These are phyloP conservation scores for Blumeriella jaapii DNA, from an alignment of 2,329 filamentous ascomycete species.

Conservation along the genomic window DNA sequence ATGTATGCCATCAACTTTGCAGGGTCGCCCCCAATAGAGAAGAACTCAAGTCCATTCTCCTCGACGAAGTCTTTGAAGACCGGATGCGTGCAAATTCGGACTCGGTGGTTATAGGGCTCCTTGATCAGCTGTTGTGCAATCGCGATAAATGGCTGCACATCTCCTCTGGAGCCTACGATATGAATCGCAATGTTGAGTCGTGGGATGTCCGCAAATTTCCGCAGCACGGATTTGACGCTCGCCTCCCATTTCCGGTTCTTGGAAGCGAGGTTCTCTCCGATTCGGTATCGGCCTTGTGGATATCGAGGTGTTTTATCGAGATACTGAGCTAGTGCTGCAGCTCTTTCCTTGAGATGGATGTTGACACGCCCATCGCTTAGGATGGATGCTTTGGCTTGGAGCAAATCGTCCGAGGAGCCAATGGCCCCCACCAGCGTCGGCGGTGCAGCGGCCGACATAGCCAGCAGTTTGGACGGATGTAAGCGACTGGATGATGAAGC, in stretches of 20 bases:
- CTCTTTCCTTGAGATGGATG: constrained; percentile 11
- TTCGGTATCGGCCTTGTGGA: neutral
- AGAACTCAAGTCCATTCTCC: constrained; percentile 43
- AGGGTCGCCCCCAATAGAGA: constrained; percentile 54
- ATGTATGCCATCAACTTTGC: constrained; percentile 73
- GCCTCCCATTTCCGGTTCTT: constrained; percentile 15
- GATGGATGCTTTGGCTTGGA: constrained; percentile 11
- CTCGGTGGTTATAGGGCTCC: constrained; percentile 41
- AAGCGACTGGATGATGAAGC: neutral
- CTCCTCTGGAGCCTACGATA: constrained; percentile 70
- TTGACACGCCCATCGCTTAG: constrained; percentile 17
- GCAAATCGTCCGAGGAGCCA: constrained; percentile 2
- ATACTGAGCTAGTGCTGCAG: constrained; percentile 11
- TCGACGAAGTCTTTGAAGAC: constrained; percentile 43
- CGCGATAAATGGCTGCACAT: constrained; percentile 64
- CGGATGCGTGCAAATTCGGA: constrained; percentile 44
- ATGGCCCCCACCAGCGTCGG: neutral
- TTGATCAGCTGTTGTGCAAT: constrained; percentile 44
- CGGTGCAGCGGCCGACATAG: constrained; percentile 1
- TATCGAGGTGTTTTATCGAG: constrained; percentile 8
- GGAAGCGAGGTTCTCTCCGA: constrained; percentile 13
- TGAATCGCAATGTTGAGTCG: constrained; percentile 67
- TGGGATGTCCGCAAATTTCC: constrained; percentile 12
- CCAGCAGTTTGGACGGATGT: neutral
- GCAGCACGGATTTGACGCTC: constrained; percentile 9